Evolutionary conservation across 768 basidiomycete genomes (phyloP), one percentile per base, ranked within the genome.

Genomic region (Tulasnella calospora): DNA sequence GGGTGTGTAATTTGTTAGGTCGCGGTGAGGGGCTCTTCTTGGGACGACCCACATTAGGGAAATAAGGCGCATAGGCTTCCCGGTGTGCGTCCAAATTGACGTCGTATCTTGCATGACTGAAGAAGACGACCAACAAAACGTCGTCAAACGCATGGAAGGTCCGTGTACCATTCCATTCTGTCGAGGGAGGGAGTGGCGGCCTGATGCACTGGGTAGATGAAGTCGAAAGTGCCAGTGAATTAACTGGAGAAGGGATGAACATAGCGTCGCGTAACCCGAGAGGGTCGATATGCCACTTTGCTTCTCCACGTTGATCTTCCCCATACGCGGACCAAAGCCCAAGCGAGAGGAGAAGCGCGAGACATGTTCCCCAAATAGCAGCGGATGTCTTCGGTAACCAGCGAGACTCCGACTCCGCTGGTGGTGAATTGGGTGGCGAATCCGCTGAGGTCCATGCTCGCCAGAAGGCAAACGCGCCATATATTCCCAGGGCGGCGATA

Each of bases 101-200:
- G 80, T 87, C 83, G 74, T 88, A 89, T 69, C 88, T 82, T 33
- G 86, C 81, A 77, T 88, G 88, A 71, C 87, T 88, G 78, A 88
- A 88, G 82, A 88, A 89, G 12, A 88, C 87, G 71, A 88, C 81
- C 44, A 89, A 81, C 15, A 88, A 82, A 19, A 88, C 79, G 69
- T 87, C 81, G 78, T 84, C 84, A 79, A 89, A 89, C 13, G 82
- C 81, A 41, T 83, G 82, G 36, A 75, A 75, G 9, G n/a, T 61
- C 21, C 74, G 41, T 8, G 74, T 75, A 0, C 74, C 74, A 9
- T 40, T 46, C 38, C 46, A 75, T 4, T 75, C 21, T 0, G 74
- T 47, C 55, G 74, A 75, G 19, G 74, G 74, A 17, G 74, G 74
- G 7, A 75, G 51, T 23, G 74, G 74, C 3, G 44, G 44, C 8